Evolutionary conservation across 1,139 yeast genomes (phyloP), one percentile per base, ranked within the genome.

Genomic region (Nematodospora anomalae): DNA sequence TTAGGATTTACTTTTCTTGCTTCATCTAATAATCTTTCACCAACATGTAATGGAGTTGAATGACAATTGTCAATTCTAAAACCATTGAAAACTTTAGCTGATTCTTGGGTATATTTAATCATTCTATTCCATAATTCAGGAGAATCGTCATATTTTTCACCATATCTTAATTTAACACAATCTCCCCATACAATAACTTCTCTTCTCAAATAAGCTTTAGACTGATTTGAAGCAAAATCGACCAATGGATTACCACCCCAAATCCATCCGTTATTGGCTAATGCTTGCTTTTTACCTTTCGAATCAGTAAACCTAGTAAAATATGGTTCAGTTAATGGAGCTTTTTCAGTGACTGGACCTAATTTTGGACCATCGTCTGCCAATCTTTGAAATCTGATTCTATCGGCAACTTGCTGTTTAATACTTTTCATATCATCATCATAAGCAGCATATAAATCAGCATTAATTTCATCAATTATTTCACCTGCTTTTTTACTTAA

Each of bases 181-280:
- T 92, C 98, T 5, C 96, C 95, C 98, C 98, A 92, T 20, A 90
- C 88, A 49, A 92, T 89, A 12, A 92, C 96, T 58, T 92, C 96
- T 57, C 98, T 78, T 40, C 95, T 74, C 38, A 92, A 64, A 54
- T 92, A 92, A 2, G 95, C 92, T 52, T 79, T 83, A 8, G 95
- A 80, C 40, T 80, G 51, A 23, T 71, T 62, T 1, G 96, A 85
- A 0, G 97, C 98, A 71, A 90, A 92, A 58, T 92, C 97, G 5
- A 88, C 83, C 42, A 90, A 62, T 2, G 97, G 97, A 49, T 90
- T 83, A 10, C 96, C 97, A 37, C 89, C 92, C 98, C 98, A 92
- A 39, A 92, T 89, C 97, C 97, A 92, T 30, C 98, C 98, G 54
- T 92, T 92, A 55, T 92, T 92, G 4, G 96, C 97, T 43, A 92